These are phyloP conservation scores for Solanum chilense DNA, from an alignment of 257 asterid species.

Conservation along the genomic window DNA sequence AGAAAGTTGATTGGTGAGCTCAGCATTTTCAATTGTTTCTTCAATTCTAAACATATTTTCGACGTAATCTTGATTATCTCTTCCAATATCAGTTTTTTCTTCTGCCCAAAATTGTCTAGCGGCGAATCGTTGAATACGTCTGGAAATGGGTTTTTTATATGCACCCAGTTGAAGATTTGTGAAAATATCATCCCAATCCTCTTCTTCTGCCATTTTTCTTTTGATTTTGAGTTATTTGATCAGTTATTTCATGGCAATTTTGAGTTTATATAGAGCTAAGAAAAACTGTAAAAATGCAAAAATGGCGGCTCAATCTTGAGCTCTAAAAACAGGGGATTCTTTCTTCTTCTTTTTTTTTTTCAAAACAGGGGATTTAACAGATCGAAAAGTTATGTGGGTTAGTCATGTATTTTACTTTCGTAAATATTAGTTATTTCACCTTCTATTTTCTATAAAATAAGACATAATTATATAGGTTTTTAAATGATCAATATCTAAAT, in stretches of 20 bases:
- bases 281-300: background rate
- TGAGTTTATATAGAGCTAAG: too few relatives aligned
- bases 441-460: too few relatives aligned
- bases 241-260: too few relatives aligned
- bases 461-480: fast-evolving
- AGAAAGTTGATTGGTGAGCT: background rate
- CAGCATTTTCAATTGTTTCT: background rate
- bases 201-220: background rate
- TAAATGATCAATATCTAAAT: too few relatives aligned
- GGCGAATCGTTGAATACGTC: background rate
- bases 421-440: too few relatives aligned
- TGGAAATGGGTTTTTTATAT: background rate
- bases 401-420: too few relatives aligned
- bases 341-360: too few relatives aligned
- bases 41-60: background rate
- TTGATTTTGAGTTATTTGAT: too few relatives aligned
- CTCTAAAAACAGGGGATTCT: too few relatives aligned
- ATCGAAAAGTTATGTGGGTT: background rate
- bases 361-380: background rate
- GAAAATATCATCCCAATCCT: background rate
- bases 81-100: background rate
- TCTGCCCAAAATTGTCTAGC: background rate
- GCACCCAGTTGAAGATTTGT: too few relatives aligned
- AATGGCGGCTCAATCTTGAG: background rate
- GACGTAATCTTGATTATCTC: background rate